Conservation (phyloP, 2,329 filamentous ascomycete species). For the Colletotrichum viniferum region DNA sequence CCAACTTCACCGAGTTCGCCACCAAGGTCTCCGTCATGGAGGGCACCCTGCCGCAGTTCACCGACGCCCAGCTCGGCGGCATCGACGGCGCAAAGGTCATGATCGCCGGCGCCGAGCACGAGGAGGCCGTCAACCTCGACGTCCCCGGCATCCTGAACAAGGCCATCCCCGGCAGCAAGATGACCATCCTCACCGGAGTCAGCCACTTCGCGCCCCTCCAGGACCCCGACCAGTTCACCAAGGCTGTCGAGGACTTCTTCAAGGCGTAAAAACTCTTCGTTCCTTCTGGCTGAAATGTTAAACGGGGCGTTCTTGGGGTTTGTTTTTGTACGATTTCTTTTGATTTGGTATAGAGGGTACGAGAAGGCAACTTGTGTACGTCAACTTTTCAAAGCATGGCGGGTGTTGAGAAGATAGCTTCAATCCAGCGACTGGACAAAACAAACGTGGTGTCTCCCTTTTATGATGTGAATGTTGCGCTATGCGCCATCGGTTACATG, state of each 20-base stretch:
- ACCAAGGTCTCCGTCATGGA: constrained; percentile 41
- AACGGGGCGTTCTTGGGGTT: background rate
- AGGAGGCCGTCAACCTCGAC: constrained; percentile 43
- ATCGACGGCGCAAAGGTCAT: constrained; percentile 33
- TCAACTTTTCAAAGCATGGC: background rate
- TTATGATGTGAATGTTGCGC: background rate
- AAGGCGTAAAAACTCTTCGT: background rate
- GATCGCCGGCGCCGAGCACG: constrained; percentile 34
- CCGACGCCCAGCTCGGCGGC: constrained; percentile 29
- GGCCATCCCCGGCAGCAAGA: constrained; percentile 39
- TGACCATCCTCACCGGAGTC: constrained; percentile 38
- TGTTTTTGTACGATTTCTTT: background rate
- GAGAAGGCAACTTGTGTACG: background rate
- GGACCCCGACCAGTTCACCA: constrained; percentile 39
- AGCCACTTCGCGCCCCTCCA: constrained; percentile 49
- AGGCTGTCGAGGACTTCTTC: constrained; percentile 34
- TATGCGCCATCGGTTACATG: background rate
- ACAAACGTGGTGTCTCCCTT: background rate
- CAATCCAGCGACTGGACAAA: background rate
- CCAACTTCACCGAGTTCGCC: constrained; percentile 39
- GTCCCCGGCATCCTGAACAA: constrained; percentile 37
- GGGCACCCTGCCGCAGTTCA: constrained; percentile 36
- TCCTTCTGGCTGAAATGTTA: background rate
- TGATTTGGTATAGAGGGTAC: background rate
- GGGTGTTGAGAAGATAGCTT: background rate